Evolutionary conservation across 1,139 yeast genomes (phyloP), one percentile per base, ranked within the genome.

Genomic region (Zygosaccharomyces pseudobailii): DNA sequence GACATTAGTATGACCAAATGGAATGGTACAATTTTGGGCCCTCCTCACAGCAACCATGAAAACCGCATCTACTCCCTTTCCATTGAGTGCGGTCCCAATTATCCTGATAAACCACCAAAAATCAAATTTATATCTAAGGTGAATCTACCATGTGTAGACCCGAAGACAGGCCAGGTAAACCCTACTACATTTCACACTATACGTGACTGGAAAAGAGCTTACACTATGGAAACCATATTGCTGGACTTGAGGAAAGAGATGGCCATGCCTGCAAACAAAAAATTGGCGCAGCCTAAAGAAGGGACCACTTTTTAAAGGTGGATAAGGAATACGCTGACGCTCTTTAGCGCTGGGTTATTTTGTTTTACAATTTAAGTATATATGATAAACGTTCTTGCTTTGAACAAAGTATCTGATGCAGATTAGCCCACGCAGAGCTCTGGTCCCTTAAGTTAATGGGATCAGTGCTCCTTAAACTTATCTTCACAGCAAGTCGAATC

Each of bases 11-110:
- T 90, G 94, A 85, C 95, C 6, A 72, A 82, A 59, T 90, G 97
- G 97, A 90, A 89, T 65, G 97, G 96, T 3, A 90, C 97, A 25
- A 89, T 90, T 43, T 74, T 92, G 55, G 99, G 98, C 0, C 98
- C 98, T 4, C 98, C 98, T 31, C 97, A 90, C 61, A 84, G 95
- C 42, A 78, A 80, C 25, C 97, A 90, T 65, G 97, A 92, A 67
- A 94, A 92, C 68, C 78, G 98, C 61, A 94, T 92, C 55, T 92
- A 92, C 68, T 84, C 89, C 25, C 73, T 92, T 49, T 81, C 79
- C 45, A 81, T 92, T 46, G 80, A 80, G 52, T 92, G 97, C 65
- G 97, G 90, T 25, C 82, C 80, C 10, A 72, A 76, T 17, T 94
- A 94, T 65, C 99, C 99, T 1, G 95, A 87, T 52, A 69, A 76